Base-by-base conservation (phyloP, 1,139 yeast genomes). In the Debaryomyces sp. region DNA sequence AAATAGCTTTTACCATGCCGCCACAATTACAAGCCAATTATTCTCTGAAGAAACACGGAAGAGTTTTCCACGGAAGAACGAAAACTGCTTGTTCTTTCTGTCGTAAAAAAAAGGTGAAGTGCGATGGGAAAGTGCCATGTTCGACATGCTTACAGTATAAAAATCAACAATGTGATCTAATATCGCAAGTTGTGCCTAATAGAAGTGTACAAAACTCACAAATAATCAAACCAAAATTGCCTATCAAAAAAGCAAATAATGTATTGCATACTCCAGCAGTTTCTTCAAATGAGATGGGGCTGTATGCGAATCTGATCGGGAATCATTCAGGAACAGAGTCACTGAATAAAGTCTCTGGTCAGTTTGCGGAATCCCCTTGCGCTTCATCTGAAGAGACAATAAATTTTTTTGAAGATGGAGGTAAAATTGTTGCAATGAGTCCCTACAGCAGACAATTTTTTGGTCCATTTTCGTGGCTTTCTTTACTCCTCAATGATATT, bases 101-200 rank as follows among this genome's bases (percentile, higher is more conserved):
- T 43, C 43, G 49, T n/a, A 45, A 42, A 17, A 44, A 43, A 38
- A 49, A 49, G 37, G 32, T 45, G 3, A 49, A 49, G 30, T 49
- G 51, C 27, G 48, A 49, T 39, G 36, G 49, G 18, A 27, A 43
- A 27, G 29, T 35, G 15, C 51, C 51, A 9, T 49, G 51, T 27
- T 43, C 50, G 6, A 49, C 43, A 22, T 49, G 51, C 24, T 26
- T 24, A 24, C 8, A 8, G 2, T 2, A 24, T 24, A 7, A 24
- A 24, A 24, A 24, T 24, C 12, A 24, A 8, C 8, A 24, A 24
- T 24, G 27, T 24, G 27, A 24, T 24, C 12, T 24, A 24, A 24
- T 24, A 23, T 24, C 27, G 27, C 27, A 6, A 6, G 27, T 24
- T 8, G n/a, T n/a, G n/a, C 27, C 9, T 24, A 24, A 24, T 7